Evolutionary conservation across 371 early-diverging fungal genomes (phyloP), one percentile per base, ranked within the genome.

Genomic region (Mortierella polycephala): DNA sequence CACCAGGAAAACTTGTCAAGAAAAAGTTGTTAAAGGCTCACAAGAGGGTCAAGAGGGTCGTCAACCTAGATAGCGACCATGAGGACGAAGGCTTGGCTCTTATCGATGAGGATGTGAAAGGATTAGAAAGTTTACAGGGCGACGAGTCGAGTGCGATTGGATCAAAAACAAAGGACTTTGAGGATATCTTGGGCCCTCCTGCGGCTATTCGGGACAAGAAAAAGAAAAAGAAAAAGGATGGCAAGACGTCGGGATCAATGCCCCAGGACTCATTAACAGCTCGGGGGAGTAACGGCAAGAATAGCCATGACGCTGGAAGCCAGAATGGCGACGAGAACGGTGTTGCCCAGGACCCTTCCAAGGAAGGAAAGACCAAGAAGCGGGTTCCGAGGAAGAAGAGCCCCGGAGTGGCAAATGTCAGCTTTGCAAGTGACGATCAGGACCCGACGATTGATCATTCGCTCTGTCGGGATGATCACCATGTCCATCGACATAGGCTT

Each of bases 31-130:
- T 71, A 30, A 77, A 77, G 59, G 61, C 79, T 7, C 60, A 47
- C 18, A 77, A 77, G 53, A 41, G 79, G 10, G 62, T 53, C 74
- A 81, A 69, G 72, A 55, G 56, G 12, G 69, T 75, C 53, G 77
- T 70, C 60, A 81, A 73, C 75, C 81, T 62, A 59, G 85, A 67
- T 76, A 84, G 75, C 64, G 88, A 64, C 63, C 69, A 77, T 46
- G 72, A 72, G 18, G 73, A 58, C 6, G 67, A 57, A 16, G 37
- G 13, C 8, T 11, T 39, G 14, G 52, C 23, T 6, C 53, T 20
- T 49, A 52, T 57, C 4, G 69, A 69, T n/a, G 53, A 54, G 8
- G 69, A 60, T 30, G 42, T 53, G 5, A 62, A 44, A 46, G 67
- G 39, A 0, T 6, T 52, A 40, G 68, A 63, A 41, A 60, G 20